Base-by-base conservation (phyloP, 2,329 filamentous ascomycete species). In the Colletotrichum sp. region DNA sequence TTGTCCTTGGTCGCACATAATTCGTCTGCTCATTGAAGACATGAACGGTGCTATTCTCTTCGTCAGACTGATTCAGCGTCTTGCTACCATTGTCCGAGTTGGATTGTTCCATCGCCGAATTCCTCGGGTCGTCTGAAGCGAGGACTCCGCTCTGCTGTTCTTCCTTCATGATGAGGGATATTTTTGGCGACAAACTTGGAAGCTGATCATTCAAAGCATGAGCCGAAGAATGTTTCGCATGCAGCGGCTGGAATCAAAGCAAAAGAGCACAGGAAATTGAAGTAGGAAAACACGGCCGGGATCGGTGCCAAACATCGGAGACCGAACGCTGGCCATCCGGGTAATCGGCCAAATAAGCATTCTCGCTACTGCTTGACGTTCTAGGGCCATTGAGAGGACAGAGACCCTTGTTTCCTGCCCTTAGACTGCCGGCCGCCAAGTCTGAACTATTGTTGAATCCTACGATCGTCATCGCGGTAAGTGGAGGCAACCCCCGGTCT, bases 1-100 rank as follows among this genome's bases (percentile, higher is more conserved):
- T 90, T 2, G 84, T 89, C 28, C 84, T 83, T 66, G 79, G 85
- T 6, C 89, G 87, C 4, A 90, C 88, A 83, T 90, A 91, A 77
- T 90, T 89, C 18, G 89, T 90, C 80, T 91, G 89, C 77, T 91
- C 89, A 57, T 89, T 90, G 81, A 91, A 90, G 26, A 83, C 81
- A 63, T 83, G 81, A 12, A 48, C 44, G 15, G 64, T 18, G 16
- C 18, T 52, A 34, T 80, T 81, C 6, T 66, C 71, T 18, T 76
- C 77, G 7, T 81, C 77, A 1, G 78, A 77, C 8, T 34, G 69
- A 13, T 68, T 79, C 7, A 76, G 77, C 9, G 62, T 72, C 48
- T 71, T 74, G 28, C 62, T n/a, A 3, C 57, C 66, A n/a, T 71
- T 73, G 60, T 70, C 67, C 52, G 78, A 76, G 8, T 67, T 60